Percentiles rank a stretch among this genome's conserved stretches.
Conservation (phyloP, 352 stramenopile species). For the Phytopythium chamaehyphon region DNA sequence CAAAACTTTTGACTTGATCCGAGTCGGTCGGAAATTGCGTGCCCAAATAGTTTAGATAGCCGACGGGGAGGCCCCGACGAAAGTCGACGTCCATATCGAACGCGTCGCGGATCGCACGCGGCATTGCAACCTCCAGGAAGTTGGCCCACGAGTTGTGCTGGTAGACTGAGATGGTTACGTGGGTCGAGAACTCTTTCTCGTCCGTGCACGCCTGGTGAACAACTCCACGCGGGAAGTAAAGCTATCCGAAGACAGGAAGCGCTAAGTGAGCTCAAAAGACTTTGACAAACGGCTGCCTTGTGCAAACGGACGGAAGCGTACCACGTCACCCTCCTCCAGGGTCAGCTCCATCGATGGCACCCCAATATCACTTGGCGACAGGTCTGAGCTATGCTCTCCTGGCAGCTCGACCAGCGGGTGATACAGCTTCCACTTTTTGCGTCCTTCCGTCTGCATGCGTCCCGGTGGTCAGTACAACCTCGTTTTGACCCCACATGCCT, state of each 20-base stretch:
- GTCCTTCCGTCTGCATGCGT: constrained; percentile 52
- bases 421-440: constrained; percentile 90
- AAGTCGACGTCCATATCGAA: constrained; percentile 78
- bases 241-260: constrained; percentile 11
- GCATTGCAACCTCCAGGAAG: constrained; percentile 78
- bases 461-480: not conserved
- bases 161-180: constrained; percentile 87
- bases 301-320: constrained; percentile 8
- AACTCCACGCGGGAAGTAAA: constrained; percentile 83
- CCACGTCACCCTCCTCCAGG: constrained; percentile 76
- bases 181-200: constrained; percentile 74
- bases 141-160: constrained; percentile 88
- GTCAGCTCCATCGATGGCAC: constrained; percentile 81
- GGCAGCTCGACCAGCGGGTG: constrained; percentile 64
- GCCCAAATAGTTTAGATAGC: constrained; percentile 72
- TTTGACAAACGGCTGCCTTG: no score
- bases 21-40: constrained; percentile 47
- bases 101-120: constrained; percentile 67
- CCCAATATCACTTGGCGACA: constrained; percentile 58
- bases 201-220: constrained; percentile 80
- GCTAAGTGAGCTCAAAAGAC: no score
- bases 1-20: constrained; percentile 46
- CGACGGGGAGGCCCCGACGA: constrained; percentile 63
- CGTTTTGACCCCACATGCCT: not conserved
- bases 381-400: constrained; percentile 75